Base-by-base conservation (phyloP, 352 stramenopile species). In the Phytophthora citricola region DNA sequence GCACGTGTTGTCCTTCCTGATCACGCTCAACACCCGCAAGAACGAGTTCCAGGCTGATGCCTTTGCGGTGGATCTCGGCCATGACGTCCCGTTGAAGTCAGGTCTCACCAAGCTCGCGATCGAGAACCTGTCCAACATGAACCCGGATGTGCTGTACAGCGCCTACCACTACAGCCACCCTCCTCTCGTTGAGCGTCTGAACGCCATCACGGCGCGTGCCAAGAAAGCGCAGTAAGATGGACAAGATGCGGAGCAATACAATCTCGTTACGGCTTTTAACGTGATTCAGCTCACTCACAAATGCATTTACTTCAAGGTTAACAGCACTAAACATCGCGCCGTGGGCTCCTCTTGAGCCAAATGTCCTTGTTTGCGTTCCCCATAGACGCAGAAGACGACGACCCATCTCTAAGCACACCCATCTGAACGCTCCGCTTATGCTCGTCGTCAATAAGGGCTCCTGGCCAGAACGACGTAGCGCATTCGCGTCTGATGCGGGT, bases 141-240 rank as follows among this genome's bases (percentile, higher is more conserved):
- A 97, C 71, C 92, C 94, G 38, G 97, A 99, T 78, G 64, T 52
- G 55, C 89, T 95, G 66, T 99, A 98, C 81, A 97, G 87, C 32
- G 92, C 89, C 11, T 99, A 99, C 72, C 97, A 99, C 83, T 99
- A 99, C 81, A 98, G 84, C 67, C 97, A 99, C 76, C 97, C 97
- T 32, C 95, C 97, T 40, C 79, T 99, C 32, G 86, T 99, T 3
- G 95, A 99, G 73, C 88, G 97, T 12, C 81, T 99, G 7, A 90
- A 85, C 41, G 96, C 95, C n/a, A 98, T 99, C 58, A 74, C 75
- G 1, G 66, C 58, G 4, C 66, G 78, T 38, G 79, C 73, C 12
- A 91, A 90, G 75, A 91, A 92, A 61, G 71, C 69, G 20, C 58
- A 85, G 69, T 90, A 77, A 72, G 45, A 11, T 46, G 17, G 3